phyloP scores from a whole-genome alignment of 208 protist genomes.

The Acanthamoeba sp. region DNA sequence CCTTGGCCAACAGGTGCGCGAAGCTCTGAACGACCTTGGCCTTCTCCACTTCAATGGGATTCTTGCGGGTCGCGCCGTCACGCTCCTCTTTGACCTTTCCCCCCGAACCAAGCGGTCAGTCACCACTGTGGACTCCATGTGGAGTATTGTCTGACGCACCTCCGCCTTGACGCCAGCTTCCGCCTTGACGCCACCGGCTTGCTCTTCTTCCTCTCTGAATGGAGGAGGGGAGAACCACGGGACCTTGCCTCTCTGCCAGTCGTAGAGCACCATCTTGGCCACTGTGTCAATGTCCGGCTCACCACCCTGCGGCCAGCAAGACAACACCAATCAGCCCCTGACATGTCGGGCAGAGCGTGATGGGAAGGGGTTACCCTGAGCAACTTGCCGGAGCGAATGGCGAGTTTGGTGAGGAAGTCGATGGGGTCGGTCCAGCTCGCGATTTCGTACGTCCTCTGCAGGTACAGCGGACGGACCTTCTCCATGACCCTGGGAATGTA shows the following conservation, averaged over 20 bases:
- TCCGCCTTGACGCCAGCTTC: slow-evolving; percentile 33
- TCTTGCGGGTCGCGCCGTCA: not conserved
- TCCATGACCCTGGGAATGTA: slow-evolving; percentile 96
- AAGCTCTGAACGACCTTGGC: slow-evolving; percentile 48
- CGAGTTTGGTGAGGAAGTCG: slow-evolving; percentile 98
- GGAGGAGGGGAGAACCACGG: slow-evolving; percentile 88
- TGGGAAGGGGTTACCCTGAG: slow-evolving; percentile 85
- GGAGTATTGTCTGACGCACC: not conserved
- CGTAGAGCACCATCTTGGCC: slow-evolving; percentile 97
- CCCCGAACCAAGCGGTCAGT: not conserved
- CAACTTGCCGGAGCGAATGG: slow-evolving; percentile 95
- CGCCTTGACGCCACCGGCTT: not conserved
- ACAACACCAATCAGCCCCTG: not conserved
- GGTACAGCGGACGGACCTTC: slow-evolving; percentile 96
- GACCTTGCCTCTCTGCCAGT: slow-evolving; percentile 97
- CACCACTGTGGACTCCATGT: not conserved
- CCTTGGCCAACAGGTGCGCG: slow-evolving; percentile 7
- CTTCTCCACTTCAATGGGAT: slow-evolving; percentile 66
- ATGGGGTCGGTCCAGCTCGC: slow-evolving; percentile 93
- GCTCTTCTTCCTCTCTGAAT: slow-evolving; percentile 18
- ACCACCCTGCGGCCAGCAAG: slow-evolving; percentile 88
- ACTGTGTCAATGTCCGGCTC: slow-evolving; percentile 95
- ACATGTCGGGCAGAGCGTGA: not conserved
- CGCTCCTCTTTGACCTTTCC: slow-evolving; percentile 8
- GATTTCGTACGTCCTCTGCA: slow-evolving; percentile 97